Evolutionary conservation across 2,329 filamentous ascomycete genomes (phyloP), one percentile per base, ranked within the genome.

Genomic region (Akanthomyces muscarius): DNA sequence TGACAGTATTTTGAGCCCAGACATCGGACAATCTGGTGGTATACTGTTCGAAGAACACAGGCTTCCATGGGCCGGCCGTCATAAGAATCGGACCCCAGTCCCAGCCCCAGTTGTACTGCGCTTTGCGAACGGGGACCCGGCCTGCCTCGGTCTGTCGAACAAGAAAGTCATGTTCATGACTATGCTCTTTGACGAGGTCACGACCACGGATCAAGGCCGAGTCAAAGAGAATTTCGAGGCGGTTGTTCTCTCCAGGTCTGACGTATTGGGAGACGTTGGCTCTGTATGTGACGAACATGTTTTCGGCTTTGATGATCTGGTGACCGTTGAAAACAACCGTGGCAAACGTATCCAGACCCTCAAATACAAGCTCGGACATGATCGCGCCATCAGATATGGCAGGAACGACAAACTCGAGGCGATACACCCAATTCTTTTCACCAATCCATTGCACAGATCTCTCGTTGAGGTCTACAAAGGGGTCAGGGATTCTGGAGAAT

Each of bases 61-160:
- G 82, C 65, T 83, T 83, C 89, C 89, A 92, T 3, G 86, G 84
- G 0, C 86, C 87, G 10, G 80, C 82, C 0, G 85, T 86, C 71
- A 86, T 80, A 58, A 89, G 68, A 7, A 87, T 79, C 1, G 87
- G 86, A 0, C 87, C 87, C 87, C 86, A 89, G 68, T 90, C 87
- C 87, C 87, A 90, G 5, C 87, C 86, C 85, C 85, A 90, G 67
- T 89, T 83, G 67, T 87, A 89, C 71, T 89, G 87, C 0, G 86
- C 84, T 69, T 89, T 90, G n/a, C 87, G 76, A 0, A 85, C 81
- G 3, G 80, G 80, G 10, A 68, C 59, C 6, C 66, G 66, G 21
- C 65, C 65, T 2, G 58, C 61, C 23, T 67, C 65, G 7, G 65
- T 67, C 63, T 66, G 66, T 13, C 66, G 62, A 23, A 67, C 66